Percentiles rank a stretch among this genome's conserved stretches.
phyloP scores from a whole-genome alignment of 768 basidiomycete genomes.

The Mycena olivaceomarginata region DNA sequence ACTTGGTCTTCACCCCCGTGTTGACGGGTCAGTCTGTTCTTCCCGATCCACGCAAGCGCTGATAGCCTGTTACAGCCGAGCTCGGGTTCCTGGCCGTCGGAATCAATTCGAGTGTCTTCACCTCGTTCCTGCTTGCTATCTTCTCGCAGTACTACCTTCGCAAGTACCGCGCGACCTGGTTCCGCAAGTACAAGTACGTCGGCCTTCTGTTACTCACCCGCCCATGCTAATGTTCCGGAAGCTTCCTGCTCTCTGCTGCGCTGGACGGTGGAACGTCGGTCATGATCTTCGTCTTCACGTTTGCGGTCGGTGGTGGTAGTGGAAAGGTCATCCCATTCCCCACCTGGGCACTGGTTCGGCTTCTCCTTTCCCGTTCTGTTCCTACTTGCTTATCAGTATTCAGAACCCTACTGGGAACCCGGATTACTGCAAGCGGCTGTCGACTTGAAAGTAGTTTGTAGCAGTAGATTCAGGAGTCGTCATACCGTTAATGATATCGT shows the following conservation, averaged over 20 bases:
- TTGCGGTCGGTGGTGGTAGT: slow-evolving; percentile 53
- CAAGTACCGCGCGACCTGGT: slow-evolving; percentile 56
- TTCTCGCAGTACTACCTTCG: slow-evolving; percentile 61
- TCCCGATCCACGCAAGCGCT: slow-evolving; percentile 35
- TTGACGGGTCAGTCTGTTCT: slow-evolving; percentile 56
- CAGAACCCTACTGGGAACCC: slow-evolving; percentile 55
- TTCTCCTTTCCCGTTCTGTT: neutral
- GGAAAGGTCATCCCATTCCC: slow-evolving; percentile 49
- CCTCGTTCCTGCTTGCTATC: slow-evolving; percentile 50
- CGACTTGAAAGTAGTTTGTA: neutral
- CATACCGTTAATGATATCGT: neutral
- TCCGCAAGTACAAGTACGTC: slow-evolving; percentile 56
- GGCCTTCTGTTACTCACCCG: neutral
- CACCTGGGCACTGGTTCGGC: slow-evolving; percentile 50
- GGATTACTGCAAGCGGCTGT: slow-evolving; percentile 55
- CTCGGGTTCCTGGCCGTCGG: slow-evolving; percentile 57
- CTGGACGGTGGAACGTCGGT: slow-evolving; percentile 48
- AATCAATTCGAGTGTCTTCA: slow-evolving; percentile 59
- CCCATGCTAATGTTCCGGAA: neutral
- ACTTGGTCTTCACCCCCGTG: slow-evolving; percentile 64
- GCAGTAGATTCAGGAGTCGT: neutral
- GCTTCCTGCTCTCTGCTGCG: slow-evolving; percentile 45
- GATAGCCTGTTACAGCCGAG: slow-evolving; percentile 37
- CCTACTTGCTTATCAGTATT: neutral
- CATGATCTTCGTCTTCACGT: slow-evolving; percentile 57